Evolutionary conservation across 2,329 filamentous ascomycete species (phyloP).

Genomic region (Cephalotrichum gorgonifer): DNA sequence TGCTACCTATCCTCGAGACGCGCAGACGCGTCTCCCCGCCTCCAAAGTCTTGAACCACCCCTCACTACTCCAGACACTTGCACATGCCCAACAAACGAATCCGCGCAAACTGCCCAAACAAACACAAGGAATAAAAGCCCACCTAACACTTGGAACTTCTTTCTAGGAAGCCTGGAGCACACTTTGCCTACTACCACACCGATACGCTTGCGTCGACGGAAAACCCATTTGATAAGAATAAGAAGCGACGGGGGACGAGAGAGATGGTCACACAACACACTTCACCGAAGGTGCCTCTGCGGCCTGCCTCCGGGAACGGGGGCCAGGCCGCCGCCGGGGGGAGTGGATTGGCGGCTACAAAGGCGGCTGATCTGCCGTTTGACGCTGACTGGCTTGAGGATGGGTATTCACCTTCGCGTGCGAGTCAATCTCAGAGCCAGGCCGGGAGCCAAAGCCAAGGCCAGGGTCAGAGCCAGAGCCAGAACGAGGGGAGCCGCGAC

Average conservation of each 20-base stretch:
- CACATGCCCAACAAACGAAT: background rate
- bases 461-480: background rate
- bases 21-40: background rate
- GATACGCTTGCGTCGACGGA: slow-evolving; percentile 7
- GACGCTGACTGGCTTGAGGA: slow-evolving; percentile 4
- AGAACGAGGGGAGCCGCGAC: slow-evolving; percentile 5
- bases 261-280: slow-evolving; percentile 37
- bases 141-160: background rate
- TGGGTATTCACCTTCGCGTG: slow-evolving; percentile 13
- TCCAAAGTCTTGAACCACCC: too few relatives aligned
- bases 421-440: slow-evolving; percentile 8
- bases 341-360: slow-evolving; percentile 15
- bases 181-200: slow-evolving; percentile 7
- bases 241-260: background rate
- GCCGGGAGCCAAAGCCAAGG: background rate
- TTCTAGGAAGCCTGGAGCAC: slow-evolving; percentile 3
- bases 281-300: slow-evolving; percentile 32
- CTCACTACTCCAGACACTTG: background rate
- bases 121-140: background rate
- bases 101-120: background rate
- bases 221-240: slow-evolving; percentile 8
- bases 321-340: slow-evolving; percentile 20
- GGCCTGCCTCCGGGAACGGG: slow-evolving; percentile 22
- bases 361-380: slow-evolving; percentile 8
- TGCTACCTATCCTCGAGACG: background rate